These are phyloP conservation scores for Epichloe gansuensis DNA, from an alignment of 2,329 filamentous ascomycete genomes.

Conservation along the genomic window DNA sequence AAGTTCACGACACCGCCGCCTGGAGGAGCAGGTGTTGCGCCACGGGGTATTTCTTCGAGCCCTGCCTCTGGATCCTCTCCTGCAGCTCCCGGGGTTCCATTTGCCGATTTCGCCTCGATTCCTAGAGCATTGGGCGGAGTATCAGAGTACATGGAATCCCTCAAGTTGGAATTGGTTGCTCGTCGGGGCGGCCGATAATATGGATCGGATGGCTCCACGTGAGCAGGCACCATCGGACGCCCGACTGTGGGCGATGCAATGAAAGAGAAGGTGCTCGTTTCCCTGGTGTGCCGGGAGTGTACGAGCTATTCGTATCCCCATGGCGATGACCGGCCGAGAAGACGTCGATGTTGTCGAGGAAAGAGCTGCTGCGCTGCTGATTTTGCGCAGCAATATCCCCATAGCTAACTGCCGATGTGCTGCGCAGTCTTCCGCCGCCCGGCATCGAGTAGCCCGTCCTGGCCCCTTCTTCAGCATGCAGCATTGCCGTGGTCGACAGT, in stretches of 20 bases:
- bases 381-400: slow-evolving; percentile 33
- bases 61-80: slow-evolving; percentile 26
- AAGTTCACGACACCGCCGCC: slow-evolving; percentile 21
- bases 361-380: slow-evolving; percentile 42
- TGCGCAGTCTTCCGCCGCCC: slow-evolving; percentile 40
- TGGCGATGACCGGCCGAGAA: slow-evolving; percentile 33
- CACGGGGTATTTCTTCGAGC: slow-evolving; percentile 25
- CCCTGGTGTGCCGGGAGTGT: slow-evolving; percentile 61
- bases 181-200: slow-evolving; percentile 81
- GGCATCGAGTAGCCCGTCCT: slow-evolving; percentile 47
- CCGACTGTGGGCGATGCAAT: slow-evolving; percentile 44
- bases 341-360: slow-evolving; percentile 37
- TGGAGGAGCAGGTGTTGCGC: slow-evolving; percentile 32
- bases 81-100: slow-evolving; percentile 1
- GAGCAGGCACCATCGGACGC: slow-evolving; percentile 31
- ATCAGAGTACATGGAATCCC: slow-evolving; percentile 22
- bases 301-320: slow-evolving; percentile 49
- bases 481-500: slow-evolving; percentile 70
- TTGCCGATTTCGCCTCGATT: slow-evolving; percentile 21
- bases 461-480: slow-evolving; percentile 50
- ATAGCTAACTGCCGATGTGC: slow-evolving; percentile 49
- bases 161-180: slow-evolving; percentile 51
- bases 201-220: slow-evolving; percentile 52
- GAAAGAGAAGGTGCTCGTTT: slow-evolving; percentile 61
- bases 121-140: slow-evolving; percentile 17